A percentile compares a stretch with the other conserved stretches of the same genome.
Evolutionary conservation across 2,329 filamentous ascomycete genomes (phyloP).

Genomic region (Colletotrichum agaves): DNA sequence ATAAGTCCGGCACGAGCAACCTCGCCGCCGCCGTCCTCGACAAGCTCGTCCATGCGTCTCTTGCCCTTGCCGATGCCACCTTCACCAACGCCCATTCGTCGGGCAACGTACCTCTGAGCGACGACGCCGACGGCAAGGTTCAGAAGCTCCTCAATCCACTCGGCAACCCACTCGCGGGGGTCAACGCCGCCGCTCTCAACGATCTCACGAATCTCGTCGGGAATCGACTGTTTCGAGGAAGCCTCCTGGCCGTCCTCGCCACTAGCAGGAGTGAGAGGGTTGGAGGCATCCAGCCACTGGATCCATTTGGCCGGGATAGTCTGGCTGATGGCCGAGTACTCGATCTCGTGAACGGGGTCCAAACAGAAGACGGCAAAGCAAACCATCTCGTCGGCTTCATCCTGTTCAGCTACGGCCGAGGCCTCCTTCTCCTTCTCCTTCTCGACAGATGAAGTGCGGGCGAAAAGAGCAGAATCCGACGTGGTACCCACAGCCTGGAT

Average conservation of each 20-base stretch:
- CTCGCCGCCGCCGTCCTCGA: slow-evolving; percentile 54
- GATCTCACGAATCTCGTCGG: slow-evolving; percentile 88
- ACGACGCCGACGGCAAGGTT: slow-evolving; percentile 83
- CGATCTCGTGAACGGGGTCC: slow-evolving; percentile 92
- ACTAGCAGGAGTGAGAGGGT: slow-evolving; percentile 63
- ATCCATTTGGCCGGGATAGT: slow-evolving; percentile 86
- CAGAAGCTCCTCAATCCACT: slow-evolving; percentile 94
- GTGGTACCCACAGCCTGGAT: slow-evolving; percentile 85
- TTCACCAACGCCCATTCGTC: slow-evolving; percentile 95
- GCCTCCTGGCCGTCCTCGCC: slow-evolving; percentile 57
- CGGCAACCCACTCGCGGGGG: slow-evolving; percentile 94
- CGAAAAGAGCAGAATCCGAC: slow-evolving; percentile 74
- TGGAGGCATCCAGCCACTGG: slow-evolving; percentile 86
- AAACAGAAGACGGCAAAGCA: slow-evolving; percentile 82
- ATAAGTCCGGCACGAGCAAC: slow-evolving; percentile 37
- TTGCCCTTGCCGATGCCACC: slow-evolving; percentile 72
- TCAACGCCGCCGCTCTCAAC: slow-evolving; percentile 81
- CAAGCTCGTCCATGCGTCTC: slow-evolving; percentile 66
- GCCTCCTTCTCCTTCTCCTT: slow-evolving; percentile 68
- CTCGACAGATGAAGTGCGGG: slow-evolving; percentile 62
- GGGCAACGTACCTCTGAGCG: slow-evolving; percentile 93
- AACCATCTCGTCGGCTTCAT: slow-evolving; percentile 69
- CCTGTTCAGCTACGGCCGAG: slow-evolving; percentile 61
- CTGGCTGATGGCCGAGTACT: slow-evolving; percentile 86
- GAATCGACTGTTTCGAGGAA: slow-evolving; percentile 58